These are phyloP conservation scores for Lenwebbia sp. DNA, from an alignment of 345 rosid genomes.

Conservation along the genomic window DNA sequence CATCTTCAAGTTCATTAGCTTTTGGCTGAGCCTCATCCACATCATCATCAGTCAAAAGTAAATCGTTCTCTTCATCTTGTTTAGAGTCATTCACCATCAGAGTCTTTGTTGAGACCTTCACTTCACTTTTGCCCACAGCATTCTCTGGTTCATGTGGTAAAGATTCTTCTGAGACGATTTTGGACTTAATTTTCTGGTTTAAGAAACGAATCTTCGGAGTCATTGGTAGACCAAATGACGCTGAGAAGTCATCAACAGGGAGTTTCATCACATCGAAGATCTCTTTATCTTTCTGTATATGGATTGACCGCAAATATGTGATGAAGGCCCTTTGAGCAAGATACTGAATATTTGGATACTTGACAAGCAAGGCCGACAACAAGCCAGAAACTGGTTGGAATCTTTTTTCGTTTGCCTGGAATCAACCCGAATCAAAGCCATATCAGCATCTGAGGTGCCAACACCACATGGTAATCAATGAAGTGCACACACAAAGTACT, in stretches of 20 bases:
- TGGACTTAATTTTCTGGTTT: conserved; percentile 34
- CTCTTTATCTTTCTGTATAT: conserved; percentile 77
- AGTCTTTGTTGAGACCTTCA: conserved; percentile 13
- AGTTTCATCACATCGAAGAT: conserved; percentile 70
- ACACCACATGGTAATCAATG: neutral
- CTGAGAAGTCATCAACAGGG: conserved; percentile 66
- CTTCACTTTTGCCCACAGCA: conserved; percentile 8
- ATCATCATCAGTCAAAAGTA: conserved; percentile 24
- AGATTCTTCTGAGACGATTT: conserved; percentile 16
- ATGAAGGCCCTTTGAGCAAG: conserved; percentile 79
- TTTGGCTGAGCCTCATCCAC: conserved; percentile 22
- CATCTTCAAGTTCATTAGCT: conserved; percentile 17
- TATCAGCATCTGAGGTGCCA: neutral
- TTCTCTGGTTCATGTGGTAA: conserved; percentile 20
- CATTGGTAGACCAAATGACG: conserved; percentile 89
- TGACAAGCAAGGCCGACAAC: conserved; percentile 59
- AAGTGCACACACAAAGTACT: neutral
- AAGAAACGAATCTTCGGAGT: conserved; percentile 66
- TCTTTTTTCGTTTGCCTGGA: conserved; percentile 58
- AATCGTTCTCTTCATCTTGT: conserved; percentile 23
- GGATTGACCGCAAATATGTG: conserved; percentile 75
- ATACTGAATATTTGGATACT: conserved; percentile 53
- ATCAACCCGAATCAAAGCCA: neutral
- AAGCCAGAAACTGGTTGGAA: conserved; percentile 59
- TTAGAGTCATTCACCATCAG: conserved; percentile 21